Conservation (phyloP, 1,284 basidiomycete genomes). For the Sphagnurus paluster region DNA sequence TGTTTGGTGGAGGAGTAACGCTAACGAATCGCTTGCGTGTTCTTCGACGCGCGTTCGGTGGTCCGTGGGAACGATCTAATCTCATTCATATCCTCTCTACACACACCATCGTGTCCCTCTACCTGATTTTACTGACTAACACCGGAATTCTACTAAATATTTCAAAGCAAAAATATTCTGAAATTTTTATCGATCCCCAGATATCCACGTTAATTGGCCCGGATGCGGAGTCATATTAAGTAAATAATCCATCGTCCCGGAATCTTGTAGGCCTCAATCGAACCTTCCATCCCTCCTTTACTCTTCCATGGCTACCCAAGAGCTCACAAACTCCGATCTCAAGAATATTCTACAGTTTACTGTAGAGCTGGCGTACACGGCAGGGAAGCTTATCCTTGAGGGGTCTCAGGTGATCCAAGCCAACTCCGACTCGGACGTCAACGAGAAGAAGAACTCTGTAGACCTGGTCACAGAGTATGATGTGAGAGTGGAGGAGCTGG, state of each 20-base stretch:
- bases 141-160: background rate
- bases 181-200: too few relatives aligned
- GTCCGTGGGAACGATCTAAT: slow-evolving; percentile 41
- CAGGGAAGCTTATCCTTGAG: slow-evolving; percentile 72
- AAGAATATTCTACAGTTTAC: slow-evolving; percentile 74
- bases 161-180: too few relatives aligned
- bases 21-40: slow-evolving; percentile 27
- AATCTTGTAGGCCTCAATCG: background rate
- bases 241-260: slow-evolving; percentile 16
- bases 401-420: slow-evolving; percentile 72
- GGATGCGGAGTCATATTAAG: slow-evolving; percentile 10
- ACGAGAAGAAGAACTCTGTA: slow-evolving; percentile 89
- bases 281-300: slow-evolving; percentile 2
- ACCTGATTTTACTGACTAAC: background rate
- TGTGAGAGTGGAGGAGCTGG: slow-evolving; percentile 87
- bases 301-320: slow-evolving; percentile 26
- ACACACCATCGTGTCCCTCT: background rate
- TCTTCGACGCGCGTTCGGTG: slow-evolving; percentile 41
- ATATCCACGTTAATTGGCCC: too few relatives aligned
- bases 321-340: slow-evolving; percentile 51
- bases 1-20: slow-evolving; percentile 23
- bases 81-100: slow-evolving; percentile 25
- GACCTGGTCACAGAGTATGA: slow-evolving; percentile 98
- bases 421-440: slow-evolving; percentile 49
- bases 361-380: slow-evolving; percentile 66